Evolutionary conservation across 2,329 filamentous ascomycete species (phyloP).

Genomic region (Zymoseptoria ardabiliae): DNA sequence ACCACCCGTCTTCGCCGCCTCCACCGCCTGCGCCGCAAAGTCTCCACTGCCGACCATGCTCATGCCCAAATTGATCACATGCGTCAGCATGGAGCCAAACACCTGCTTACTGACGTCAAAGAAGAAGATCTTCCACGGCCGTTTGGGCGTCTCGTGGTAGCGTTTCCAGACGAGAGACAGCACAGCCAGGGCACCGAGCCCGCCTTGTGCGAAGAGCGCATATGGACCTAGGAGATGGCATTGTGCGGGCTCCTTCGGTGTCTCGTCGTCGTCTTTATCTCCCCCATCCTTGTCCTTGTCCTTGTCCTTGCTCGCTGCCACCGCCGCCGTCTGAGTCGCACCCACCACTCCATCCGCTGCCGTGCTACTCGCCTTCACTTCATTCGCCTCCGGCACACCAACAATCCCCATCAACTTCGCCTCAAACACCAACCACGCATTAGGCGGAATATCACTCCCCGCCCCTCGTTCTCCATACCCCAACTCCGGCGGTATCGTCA

Average conservation of each 20-base stretch:
- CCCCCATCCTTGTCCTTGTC: slow-evolving; percentile 11
- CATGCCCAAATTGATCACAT: slow-evolving; percentile 91
- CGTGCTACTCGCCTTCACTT: slow-evolving; percentile 2
- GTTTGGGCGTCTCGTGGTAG: slow-evolving; percentile 83
- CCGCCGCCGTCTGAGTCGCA: slow-evolving; percentile 15
- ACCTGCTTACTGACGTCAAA: slow-evolving; percentile 98
- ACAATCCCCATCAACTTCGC: slow-evolving; percentile 81
- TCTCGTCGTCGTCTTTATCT: slow-evolving; percentile 9
- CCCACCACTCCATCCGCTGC: slow-evolving; percentile 19
- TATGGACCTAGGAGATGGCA: slow-evolving; percentile 86
- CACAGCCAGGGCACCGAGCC: slow-evolving; percentile 74
- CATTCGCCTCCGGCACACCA: slow-evolving; percentile 28
- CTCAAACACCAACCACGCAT: slow-evolving; percentile 81
- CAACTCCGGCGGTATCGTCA: slow-evolving; percentile 81
- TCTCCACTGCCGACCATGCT: slow-evolving; percentile 88
- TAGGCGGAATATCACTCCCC: slow-evolving; percentile 64
- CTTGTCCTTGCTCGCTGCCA: background rate
- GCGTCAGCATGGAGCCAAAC: slow-evolving; percentile 82
- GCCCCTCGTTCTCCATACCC: slow-evolving; percentile 71
- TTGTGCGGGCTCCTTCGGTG: slow-evolving; percentile 50
- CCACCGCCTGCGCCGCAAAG: slow-evolving; percentile 51
- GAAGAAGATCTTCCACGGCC: slow-evolving; percentile 92
- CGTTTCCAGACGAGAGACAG: slow-evolving; percentile 87
- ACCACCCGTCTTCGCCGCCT: background rate
- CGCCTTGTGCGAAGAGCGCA: slow-evolving; percentile 80